Base-by-base conservation (phyloP, 371 early-diverging fungal genomes). In the Funneliformis caledonium region DNA sequence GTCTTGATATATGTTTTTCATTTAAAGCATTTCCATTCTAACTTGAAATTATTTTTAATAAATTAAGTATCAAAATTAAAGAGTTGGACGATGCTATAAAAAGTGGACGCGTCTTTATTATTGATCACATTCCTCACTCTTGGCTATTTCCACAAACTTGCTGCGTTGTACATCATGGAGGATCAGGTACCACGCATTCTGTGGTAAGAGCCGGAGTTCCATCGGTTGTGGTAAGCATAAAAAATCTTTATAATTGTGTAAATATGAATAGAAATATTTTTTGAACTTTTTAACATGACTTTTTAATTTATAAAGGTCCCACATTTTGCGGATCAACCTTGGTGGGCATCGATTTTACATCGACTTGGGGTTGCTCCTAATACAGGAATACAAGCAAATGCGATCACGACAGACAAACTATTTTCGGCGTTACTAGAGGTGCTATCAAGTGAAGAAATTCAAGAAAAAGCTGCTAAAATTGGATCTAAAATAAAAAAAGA, bases 321-420 rank as follows among this genome's bases (percentile, higher is more conserved):
- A 11, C 48, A 72, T 7, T 72, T 50, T 50, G 50, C 72, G 12
- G 72, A 72, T 26, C 72, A 72, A 31, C 52, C 72, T 48, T 72
- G 72, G 72, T 72, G 72, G 72, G 72, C 72, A 50, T 72, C 72
- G 5, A 72, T 72, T 31, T 52, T 72, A 50, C 10, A 72, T 50
- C 31, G 5, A 50, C 52, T 31, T 14, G 72, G 72, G 7, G 11
- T 72, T 19, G 4, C 72, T 26, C 52, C 72, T 26, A 72, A 52
- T 72, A 22, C 8, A 14, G 72, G 72, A 33, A 14, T 72, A 31
- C 50, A 47, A 50, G 47, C 33, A 22, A 33, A 16, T 33, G 12
- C 72, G 9, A 12, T 72, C 1, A 52, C n/a, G 47, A 4, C 52
- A 11, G 33, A 72, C 1, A 72, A 47, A 31, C 11, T 72, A 14